Conservation (phyloP, 208 protist species). For the Leishmania turanica region DNA sequence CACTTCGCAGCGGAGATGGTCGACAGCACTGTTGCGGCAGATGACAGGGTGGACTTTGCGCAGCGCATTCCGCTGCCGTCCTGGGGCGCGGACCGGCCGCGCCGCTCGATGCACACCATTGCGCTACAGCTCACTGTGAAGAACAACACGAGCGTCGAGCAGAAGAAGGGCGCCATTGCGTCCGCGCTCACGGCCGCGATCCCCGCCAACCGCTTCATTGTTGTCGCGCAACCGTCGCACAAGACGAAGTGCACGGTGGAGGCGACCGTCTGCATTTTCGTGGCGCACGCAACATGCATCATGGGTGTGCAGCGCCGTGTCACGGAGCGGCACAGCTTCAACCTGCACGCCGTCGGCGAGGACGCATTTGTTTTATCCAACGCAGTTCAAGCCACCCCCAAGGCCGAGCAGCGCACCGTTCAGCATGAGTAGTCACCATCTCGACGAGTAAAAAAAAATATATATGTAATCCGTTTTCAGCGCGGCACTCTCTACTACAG, state of each 20-base stretch:
- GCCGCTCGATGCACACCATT: conserved; percentile 47
- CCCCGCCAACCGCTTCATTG: conserved; percentile 79
- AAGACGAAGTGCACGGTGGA: conserved; percentile 33
- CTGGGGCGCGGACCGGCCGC: conserved; percentile 14
- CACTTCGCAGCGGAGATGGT: conserved; percentile 48
- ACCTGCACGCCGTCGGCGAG: conserved; percentile 68
- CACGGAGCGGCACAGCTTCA: conserved; percentile 55
- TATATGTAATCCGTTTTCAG: neutral
- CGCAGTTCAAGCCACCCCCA: conserved; percentile 23
- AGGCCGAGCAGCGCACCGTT: neutral
- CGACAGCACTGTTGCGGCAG: conserved; percentile 9
- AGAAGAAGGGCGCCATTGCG: conserved; percentile 50
- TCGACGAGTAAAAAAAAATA: no score
- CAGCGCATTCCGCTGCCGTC: conserved; percentile 22
- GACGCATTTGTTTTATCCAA: conserved; percentile 59
- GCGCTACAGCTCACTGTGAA: conserved; percentile 71
- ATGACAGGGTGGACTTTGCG: conserved; percentile 21
- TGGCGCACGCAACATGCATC: conserved; percentile 75
- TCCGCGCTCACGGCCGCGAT: conserved; percentile 53
- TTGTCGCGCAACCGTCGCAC: conserved; percentile 40
- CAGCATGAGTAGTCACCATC: neutral
- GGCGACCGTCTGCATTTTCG: conserved; percentile 52
- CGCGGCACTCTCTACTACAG: neutral
- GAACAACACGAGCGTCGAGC: conserved; percentile 85
- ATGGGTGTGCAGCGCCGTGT: conserved; percentile 73